Evolutionary conservation across 331 rosid genomes (phyloP).

Genomic region (Rhamnella rubrinervis): DNA sequence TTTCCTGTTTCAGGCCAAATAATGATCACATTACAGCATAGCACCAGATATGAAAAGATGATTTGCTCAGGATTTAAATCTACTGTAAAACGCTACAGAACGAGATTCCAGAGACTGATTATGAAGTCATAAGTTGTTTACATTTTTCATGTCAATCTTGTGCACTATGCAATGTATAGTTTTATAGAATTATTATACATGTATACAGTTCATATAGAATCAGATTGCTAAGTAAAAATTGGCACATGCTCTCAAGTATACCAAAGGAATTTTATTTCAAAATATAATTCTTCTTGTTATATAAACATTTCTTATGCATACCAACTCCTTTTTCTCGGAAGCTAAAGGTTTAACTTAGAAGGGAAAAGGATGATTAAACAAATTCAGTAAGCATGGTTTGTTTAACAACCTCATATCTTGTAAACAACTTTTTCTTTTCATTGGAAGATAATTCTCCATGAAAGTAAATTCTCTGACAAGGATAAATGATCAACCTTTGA

Average conservation of each 20-base stretch:
- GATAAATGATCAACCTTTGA: background rate
- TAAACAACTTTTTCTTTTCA: background rate
- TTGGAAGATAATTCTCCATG: background rate
- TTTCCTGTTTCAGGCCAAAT: slow-evolving; percentile 7
- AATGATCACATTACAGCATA: background rate
- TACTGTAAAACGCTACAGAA: background rate
- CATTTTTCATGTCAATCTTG: slow-evolving; percentile 2
- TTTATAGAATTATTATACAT: background rate
- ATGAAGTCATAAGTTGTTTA: too few species aligned
- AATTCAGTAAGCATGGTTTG: too few species aligned
- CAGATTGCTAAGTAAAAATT: background rate
- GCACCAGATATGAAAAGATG: background rate
- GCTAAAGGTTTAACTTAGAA: background rate
- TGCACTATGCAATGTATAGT: background rate
- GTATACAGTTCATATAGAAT: slow-evolving; percentile 3
- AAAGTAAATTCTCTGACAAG: background rate
- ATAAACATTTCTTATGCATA: background rate
- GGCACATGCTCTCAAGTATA: background rate
- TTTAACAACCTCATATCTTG: background rate
- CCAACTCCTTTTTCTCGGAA: background rate
- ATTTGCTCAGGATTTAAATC: slow-evolving; percentile 3
- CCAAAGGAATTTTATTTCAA: background rate
- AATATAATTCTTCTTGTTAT: background rate
- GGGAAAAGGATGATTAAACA: too few species aligned
- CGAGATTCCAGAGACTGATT: background rate